Base-by-base conservation (phyloP, 371 early-diverging fungal genomes). In the Mortierella sp. region DNA sequence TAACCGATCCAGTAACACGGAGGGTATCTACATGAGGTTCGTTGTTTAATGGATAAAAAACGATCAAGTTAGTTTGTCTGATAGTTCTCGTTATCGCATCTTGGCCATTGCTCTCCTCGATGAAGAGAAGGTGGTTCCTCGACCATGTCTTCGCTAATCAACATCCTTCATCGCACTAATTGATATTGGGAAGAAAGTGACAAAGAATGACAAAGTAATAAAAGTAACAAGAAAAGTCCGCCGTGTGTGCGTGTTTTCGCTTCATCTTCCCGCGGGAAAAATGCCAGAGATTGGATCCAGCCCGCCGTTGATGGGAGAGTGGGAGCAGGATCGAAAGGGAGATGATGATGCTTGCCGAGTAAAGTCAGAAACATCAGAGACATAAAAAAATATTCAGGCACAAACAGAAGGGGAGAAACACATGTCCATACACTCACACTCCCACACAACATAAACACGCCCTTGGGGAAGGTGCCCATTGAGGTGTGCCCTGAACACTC, bases 1-100 rank as follows among this genome's bases (percentile, higher is more conserved):
- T 85, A 56, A 85, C 86, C 35, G 86, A 85, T 56, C 86, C 86
- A 7, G 77, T 76, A 58, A 85, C 41, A 35, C 86, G 86, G 49
- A 85, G 86, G 41, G 86, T 75, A 46, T 85, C 86, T 85, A 82
- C 4, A 38, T 29, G n/a, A 27, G 29, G 32, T 4, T 35, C 21
- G n/a, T 27, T 29, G 11, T 44, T 16, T n/a, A 43, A 4, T 16
- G 18, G 1, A 10, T 6, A 32, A 18, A 18, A 18, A 10, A 11
- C 7, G 27, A 0, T 32, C 16, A 49, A 32, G 35, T 60, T 35
- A 60, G 63, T 32, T 60, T 32, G 29, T 14, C 0, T 49, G 27
- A 32, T 0, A 32, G 10, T 60, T 4, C 16, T 60, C 7, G 12
- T 29, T 58, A 14, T 58, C 16, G 4, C 29, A 29, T 58, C 29